Evolutionary conservation across 1,284 basidiomycete genomes (phyloP), one percentile per base, ranked within the genome.

Genomic region (Coniferiporia weirii): DNA sequence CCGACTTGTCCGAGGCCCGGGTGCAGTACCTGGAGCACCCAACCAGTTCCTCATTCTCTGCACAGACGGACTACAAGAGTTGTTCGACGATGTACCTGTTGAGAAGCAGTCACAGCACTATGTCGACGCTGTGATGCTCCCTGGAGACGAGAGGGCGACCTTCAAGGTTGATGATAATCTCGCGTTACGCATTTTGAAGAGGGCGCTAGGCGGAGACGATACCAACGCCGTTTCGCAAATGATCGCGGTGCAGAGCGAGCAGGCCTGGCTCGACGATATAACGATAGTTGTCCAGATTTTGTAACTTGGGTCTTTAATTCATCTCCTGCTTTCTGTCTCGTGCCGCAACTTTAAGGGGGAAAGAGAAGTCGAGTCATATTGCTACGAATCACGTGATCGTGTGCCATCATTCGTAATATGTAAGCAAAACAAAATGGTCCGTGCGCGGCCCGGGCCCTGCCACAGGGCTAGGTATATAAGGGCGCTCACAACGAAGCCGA

Each of bases 1-100:
- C 63, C 35, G 56, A 58, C 20, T 63, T 64, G 19, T 22, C 27
- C 34, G 54, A 56, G 34, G 53, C 4, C 10, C 38, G 46, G 35
- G 45, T 40, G 38, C 60, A 59, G 20, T 54, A 52, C 47, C 64
- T 63, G 34, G 54, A 65, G 65, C 52, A 64, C 65, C 19, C 63
- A 68, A 27, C 49, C 55, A 63, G 40, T 64, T 65, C 45, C 66
- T 82, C 40, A 70, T 86, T 54, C 69, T 83, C 60, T 82, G 77
- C 64, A 81, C 82, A 4, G 84, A 86, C 64, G 84, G 85, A 4
- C 69, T 87, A 43, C 65, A 73, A 13, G 84, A 85, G 66, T 65
- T 83, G 38, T 80, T 81, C 59, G 73, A 76, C 52, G 71, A 72
- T 20, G 62, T 70, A n/a, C 68, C 71, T 20, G 61, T 65, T 52